Evolutionary conservation across 192 early-diverging fungal species (phyloP).

Genomic region (Bifiguratus adelaidae): DNA sequence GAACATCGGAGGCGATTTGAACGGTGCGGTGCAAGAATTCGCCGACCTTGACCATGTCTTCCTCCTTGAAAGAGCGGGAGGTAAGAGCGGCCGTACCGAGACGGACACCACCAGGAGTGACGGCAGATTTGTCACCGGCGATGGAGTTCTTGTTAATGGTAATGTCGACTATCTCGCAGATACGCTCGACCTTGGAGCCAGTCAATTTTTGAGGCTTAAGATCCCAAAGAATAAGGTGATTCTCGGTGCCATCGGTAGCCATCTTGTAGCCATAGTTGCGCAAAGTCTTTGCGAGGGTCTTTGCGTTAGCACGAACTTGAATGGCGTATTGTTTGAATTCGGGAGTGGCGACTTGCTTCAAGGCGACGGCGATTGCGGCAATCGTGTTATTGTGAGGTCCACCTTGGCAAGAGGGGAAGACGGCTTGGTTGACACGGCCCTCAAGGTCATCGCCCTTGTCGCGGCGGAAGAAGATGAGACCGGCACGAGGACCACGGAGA

Average conservation of each 20-base stretch:
- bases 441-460: constrained; percentile 87
- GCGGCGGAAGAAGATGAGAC: constrained; percentile 96
- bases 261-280: constrained; percentile 82
- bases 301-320: constrained; percentile 93
- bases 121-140: constrained; percentile 89
- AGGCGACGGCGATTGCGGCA: constrained; percentile 92
- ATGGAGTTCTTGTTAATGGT: constrained; percentile 99
- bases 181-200: constrained; percentile 97
- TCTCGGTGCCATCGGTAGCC: constrained; percentile 92
- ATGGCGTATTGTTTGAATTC: constrained; percentile 91
- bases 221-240: constrained; percentile 99
- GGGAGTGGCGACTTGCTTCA: constrained; percentile 93
- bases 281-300: constrained; percentile 72
- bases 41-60: constrained; percentile 93
- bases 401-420: constrained; percentile 99
- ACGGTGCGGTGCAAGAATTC: constrained; percentile 94
- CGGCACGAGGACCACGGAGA: constrained; percentile 97
- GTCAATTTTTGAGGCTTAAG: constrained; percentile 84
- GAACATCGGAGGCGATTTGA: constrained; percentile 79
- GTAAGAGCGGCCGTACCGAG: constrained; percentile 93
- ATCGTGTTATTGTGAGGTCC: constrained; percentile 99
- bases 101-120: constrained; percentile 97
- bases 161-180: constrained; percentile 96
- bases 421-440: constrained; percentile 93
- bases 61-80: constrained; percentile 91